Conservation (phyloP, 176 grass and related monocot genomes). For the Ananas comosus region DNA sequence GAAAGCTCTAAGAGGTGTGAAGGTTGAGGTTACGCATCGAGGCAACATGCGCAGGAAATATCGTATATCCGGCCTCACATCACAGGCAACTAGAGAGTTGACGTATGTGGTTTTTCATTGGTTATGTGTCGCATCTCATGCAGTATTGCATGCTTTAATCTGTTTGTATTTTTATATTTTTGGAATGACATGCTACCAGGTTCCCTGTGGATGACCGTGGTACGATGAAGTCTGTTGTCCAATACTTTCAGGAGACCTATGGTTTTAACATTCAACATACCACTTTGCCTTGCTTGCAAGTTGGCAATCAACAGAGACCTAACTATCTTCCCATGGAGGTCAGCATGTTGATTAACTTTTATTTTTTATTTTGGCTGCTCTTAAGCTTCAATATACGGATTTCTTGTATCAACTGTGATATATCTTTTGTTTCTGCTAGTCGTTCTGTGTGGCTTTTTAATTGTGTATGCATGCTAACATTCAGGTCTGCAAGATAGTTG, state of each 20-base stretch:
- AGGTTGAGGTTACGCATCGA: conserved; percentile 85
- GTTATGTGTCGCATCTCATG: not conserved
- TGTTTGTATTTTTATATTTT: not conserved
- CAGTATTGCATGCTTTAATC: not conserved
- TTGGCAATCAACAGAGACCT: conserved; percentile 87
- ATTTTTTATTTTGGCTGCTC: not conserved
- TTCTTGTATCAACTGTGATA: not conserved
- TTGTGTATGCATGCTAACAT: conserved; percentile 8
- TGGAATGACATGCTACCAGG: conserved; percentile 14
- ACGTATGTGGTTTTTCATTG: conserved; percentile 36
- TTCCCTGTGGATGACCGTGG: conserved; percentile 79
- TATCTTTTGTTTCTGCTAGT: not conserved
- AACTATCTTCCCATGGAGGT: conserved; percentile 96
- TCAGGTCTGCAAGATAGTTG: conserved; percentile 91
- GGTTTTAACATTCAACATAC: conserved; percentile 88
- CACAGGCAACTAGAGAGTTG: conserved; percentile 83
- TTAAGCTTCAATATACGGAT: conserved; percentile 1
- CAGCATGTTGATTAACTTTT: conserved; percentile 8
- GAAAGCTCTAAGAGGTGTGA: conserved; percentile 80
- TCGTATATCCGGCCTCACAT: conserved; percentile 83
- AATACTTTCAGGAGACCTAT: conserved; percentile 83
- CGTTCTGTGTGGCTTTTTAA: not conserved
- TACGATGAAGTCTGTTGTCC: conserved; percentile 92
- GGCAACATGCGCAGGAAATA: conserved; percentile 95
- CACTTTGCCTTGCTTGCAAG: conserved; percentile 85